Percentiles rank a stretch among this genome's conserved stretches.
Evolutionary conservation across 2,329 filamentous ascomycete genomes (phyloP).

Genomic region (Didymella glomerata): DNA sequence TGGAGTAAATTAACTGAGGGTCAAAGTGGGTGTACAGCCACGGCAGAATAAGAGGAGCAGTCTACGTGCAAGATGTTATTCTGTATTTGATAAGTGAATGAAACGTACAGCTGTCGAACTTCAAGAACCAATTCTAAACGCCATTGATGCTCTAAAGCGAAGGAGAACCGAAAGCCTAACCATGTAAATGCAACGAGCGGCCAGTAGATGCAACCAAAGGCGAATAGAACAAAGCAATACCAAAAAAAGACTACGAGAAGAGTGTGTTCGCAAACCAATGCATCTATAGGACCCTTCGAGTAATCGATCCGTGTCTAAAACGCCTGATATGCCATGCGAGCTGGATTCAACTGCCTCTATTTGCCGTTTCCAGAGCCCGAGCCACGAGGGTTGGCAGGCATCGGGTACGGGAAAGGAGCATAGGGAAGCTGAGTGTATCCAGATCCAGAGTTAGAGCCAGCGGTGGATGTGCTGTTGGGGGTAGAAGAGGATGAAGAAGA

Average conservation of each 20-base stretch:
- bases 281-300: not conserved
- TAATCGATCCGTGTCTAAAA: not conserved
- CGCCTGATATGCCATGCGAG: not conserved
- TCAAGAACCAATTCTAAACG: not conserved
- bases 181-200: conserved; percentile 16
- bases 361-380: conserved; percentile 31
- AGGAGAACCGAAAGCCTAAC: not conserved
- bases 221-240: not conserved
- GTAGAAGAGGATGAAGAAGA: conserved; percentile 49
- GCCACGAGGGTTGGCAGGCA: conserved; percentile 42
- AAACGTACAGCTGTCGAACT: not conserved
- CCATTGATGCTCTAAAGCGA: conserved; percentile 11
- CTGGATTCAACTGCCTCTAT: conserved; percentile 13
- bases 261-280: not conserved
- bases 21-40: not conserved
- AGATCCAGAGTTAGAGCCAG: conserved; percentile 40
- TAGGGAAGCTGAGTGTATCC: conserved; percentile 45
- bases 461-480: conserved; percentile 43
- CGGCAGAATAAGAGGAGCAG: too few relatives aligned
- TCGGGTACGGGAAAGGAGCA: conserved; percentile 50
- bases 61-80: not conserved
- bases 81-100: conserved; percentile 1
- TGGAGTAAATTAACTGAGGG: not conserved
- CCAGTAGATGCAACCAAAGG: not conserved
- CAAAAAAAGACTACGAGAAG: not conserved